Conservation (phyloP, 768 basidiomycete genomes). For the Butyriboletus loyo region DNA sequence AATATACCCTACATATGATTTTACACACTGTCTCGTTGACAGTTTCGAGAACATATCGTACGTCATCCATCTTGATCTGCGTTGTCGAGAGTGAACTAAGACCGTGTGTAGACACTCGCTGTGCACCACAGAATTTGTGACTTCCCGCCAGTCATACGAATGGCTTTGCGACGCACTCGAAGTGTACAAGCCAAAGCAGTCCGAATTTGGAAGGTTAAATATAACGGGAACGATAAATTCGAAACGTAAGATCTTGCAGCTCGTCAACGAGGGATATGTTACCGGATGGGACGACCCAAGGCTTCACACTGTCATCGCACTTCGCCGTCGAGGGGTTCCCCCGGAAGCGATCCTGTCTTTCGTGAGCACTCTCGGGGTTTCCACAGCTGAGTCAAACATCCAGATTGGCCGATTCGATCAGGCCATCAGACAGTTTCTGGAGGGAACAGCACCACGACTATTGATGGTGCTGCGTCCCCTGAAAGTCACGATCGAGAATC, state of each 20-base stretch:
- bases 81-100: neutral
- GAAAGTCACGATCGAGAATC: slow-evolving; percentile 88
- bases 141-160: slow-evolving; percentile 95
- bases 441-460: slow-evolving; percentile 81
- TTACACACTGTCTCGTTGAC: slow-evolving; percentile 97
- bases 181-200: slow-evolving; percentile 95
- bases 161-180: slow-evolving; percentile 99
- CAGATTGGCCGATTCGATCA: slow-evolving; percentile 90
- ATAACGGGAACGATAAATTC: slow-evolving; percentile 95
- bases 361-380: slow-evolving; percentile 92
- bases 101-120: slow-evolving; percentile 74
- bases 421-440: slow-evolving; percentile 82
- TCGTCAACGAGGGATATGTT: slow-evolving; percentile 84
- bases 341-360: slow-evolving; percentile 93
- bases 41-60: slow-evolving; percentile 99
- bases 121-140: slow-evolving; percentile 94
- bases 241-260: slow-evolving; percentile 88
- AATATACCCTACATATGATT: slow-evolving; percentile 98
- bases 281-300: slow-evolving; percentile 97
- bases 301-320: slow-evolving; percentile 92
- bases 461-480: slow-evolving; percentile 90
- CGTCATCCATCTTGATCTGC: slow-evolving; percentile 33
- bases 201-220: slow-evolving; percentile 92
- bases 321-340: slow-evolving; percentile 94
- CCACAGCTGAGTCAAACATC: slow-evolving; percentile 78